These are phyloP conservation scores for Cryptococcus sp. DNA, from an alignment of 1,284 basidiomycete species.

Conservation along the genomic window DNA sequence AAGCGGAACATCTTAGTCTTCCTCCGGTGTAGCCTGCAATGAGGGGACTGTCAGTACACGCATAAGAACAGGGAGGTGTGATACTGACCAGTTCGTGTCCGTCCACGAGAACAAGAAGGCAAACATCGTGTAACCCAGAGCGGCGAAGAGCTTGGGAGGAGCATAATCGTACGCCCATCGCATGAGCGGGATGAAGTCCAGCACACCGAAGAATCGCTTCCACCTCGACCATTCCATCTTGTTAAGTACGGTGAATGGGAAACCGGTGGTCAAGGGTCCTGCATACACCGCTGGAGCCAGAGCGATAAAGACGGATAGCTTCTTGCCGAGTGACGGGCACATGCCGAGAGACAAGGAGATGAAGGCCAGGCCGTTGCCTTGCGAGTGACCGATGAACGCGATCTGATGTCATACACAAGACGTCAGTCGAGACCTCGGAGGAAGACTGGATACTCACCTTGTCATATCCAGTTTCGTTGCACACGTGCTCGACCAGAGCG, in stretches of 20 bases:
- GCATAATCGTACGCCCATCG: conserved; percentile 62
- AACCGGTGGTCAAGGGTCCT: conserved; percentile 62
- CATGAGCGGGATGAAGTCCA: conserved; percentile 67
- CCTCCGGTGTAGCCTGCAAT: conserved; percentile 55
- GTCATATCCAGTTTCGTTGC: conserved; percentile 61
- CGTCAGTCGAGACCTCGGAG: neutral
- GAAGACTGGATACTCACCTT: conserved; percentile 51
- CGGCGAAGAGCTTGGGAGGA: conserved; percentile 57
- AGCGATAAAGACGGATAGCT: conserved; percentile 62
- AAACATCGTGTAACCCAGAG: conserved; percentile 60
- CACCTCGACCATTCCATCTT: conserved; percentile 61
- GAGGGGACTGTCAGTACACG: neutral
- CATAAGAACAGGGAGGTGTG: neutral
- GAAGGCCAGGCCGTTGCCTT: conserved; percentile 62
- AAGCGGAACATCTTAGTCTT: conserved; percentile 68
- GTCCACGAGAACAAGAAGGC: conserved; percentile 63
- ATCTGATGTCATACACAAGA: conserved; percentile 43
- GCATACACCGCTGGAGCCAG: conserved; percentile 65
- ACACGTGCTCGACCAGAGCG: conserved; percentile 62
- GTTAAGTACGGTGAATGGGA: conserved; percentile 60
- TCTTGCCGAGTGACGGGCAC: conserved; percentile 61
- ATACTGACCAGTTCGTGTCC: conserved; percentile 61
- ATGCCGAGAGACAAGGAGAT: conserved; percentile 62
- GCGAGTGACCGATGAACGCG: conserved; percentile 65
- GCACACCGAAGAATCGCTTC: conserved; percentile 62